Evolutionary conservation across 2,329 filamentous ascomycete genomes (phyloP), one percentile per base, ranked within the genome.

Genomic region (Plenodomus tracheiphilus): DNA sequence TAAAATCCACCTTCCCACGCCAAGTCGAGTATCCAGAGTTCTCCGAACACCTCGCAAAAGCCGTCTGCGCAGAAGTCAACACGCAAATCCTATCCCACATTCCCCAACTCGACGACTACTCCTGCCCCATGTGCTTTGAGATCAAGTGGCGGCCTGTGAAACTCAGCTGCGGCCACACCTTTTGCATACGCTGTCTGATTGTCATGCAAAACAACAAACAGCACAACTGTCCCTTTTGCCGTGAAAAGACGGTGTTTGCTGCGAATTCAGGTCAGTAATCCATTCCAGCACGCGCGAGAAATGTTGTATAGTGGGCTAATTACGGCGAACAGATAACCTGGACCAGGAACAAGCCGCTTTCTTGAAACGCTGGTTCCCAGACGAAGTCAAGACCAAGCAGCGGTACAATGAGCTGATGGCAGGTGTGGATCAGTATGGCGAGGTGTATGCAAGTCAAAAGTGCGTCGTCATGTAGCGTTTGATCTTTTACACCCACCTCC

Each of bases 101-200:
- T 6, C 91, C 91, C 0, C 89, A 91, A 62, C 73, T 94, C n/a
- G 86, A 91, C 64, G 91, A 95, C 72, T 93, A 91, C 72, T 78
- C 85, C 8, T 95, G 90, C 61, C 89, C 90, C 1, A 84, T 94
- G 51, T 94, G 91, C 73, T 86, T 87, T 60, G 82, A 82, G 37
- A 84, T 96, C 49, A 84, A 87, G n/a, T 94, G 88, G 78, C 84
- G 89, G 59, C 91, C 91, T 0, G 83, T 96, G n/a, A 83, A 85
- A 19, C 77, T 95, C 28, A 79, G 81, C 13, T 96, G 91, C 70
- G 75, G 81, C 21, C 89, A 94, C 58, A 75, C 92, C 13, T 92
- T 93, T 65, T 96, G 91, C 74, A 93, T 94, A 47, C 81, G 88
- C 2, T 96, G 91, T 66, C 79, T 93, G 41, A 85, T 95, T 54